Base-by-base conservation (phyloP, 192 early-diverging fungal species). In the Coemansia sp. region DNA sequence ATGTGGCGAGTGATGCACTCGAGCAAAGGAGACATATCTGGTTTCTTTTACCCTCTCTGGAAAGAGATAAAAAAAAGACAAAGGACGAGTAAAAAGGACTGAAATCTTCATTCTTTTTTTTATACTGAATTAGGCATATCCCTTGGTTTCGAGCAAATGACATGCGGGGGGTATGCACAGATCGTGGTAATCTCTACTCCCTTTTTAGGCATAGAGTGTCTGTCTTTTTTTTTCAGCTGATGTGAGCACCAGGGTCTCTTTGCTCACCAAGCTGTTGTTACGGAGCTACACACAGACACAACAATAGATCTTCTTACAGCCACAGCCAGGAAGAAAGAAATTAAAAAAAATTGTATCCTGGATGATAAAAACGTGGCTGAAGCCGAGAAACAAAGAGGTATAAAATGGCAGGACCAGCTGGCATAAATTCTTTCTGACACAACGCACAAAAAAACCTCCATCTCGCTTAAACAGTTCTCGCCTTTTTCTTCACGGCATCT, bases 351-450 rank as follows among this genome's bases (percentile, higher is more conserved):
- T 12, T 54, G 7, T 24, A 27, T 54, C 7, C 16, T 60, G 33
- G 57, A 33, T n/a, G 36, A 36, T 33, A 63, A 62, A 63, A 63
- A 63, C 61, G 61, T 63, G 61, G 61, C 57, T 36, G 31, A n/a
- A 18, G 15, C 24, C 27, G 54, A 57, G 54, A 57, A 24, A 57
- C 27, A 20, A n/a, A n/a, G 12, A 15, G 12, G 4, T 60, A 60
- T 60, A 60, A n/a, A 60, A 36, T 60, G 57, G 57, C 24, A 24
- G 22, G 52, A 24, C 52, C 24, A 27, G 10, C 24, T 24, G 52
- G 24, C 10, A 24, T 54, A 20, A 52, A 54, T 44, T 22, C 3
- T 3, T 51, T 22, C 24, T 20, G 22, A 3, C 20, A 51, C 20
- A 22, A 22, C n/a, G 24, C n/a, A 51, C 49, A 24, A 7, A n/a